A percentile compares a stretch with the other conserved stretches of the same genome.
These are phyloP conservation scores for Fusarium aywerte DNA, from an alignment of 2,329 filamentous ascomycete species.

Conservation along the genomic window DNA sequence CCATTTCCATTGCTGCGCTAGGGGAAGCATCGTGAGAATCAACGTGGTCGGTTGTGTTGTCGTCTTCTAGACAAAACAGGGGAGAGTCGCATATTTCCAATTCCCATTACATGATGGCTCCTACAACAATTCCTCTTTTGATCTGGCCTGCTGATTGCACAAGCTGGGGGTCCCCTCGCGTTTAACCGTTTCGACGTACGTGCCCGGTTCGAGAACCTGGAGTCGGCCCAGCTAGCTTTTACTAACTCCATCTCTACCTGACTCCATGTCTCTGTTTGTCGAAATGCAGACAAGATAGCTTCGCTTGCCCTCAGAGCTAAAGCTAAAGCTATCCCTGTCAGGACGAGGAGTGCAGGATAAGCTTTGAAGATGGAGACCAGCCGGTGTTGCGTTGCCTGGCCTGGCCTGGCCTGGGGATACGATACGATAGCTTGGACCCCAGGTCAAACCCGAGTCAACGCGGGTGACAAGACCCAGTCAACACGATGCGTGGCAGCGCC, in stretches of 20 bases:
- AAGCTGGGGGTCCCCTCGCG: slow-evolving; percentile 21
- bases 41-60: background rate
- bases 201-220: slow-evolving; percentile 37
- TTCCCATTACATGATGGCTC: slow-evolving; percentile 38
- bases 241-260: background rate
- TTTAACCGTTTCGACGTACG: slow-evolving; percentile 27
- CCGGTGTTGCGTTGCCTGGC: slow-evolving; percentile 18
- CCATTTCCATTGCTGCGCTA: slow-evolving; percentile 4
- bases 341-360: slow-evolving; percentile 20
- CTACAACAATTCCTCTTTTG: slow-evolving; percentile 25
- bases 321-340: slow-evolving; percentile 21
- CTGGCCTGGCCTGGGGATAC: slow-evolving; percentile 9
- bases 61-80: slow-evolving; percentile 10
- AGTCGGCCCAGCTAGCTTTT: slow-evolving; percentile 18
- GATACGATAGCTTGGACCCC: background rate
- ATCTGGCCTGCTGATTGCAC: slow-evolving; percentile 24
- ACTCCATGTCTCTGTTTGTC: slow-evolving; percentile 19
- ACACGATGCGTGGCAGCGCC: slow-evolving; percentile 22
- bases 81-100: slow-evolving; percentile 25
- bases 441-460: slow-evolving; percentile 1
- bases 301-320: slow-evolving; percentile 6
- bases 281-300: slow-evolving; percentile 13
- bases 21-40: slow-evolving; percentile 17
- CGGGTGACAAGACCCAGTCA: background rate
- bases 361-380: slow-evolving; percentile 22